These are phyloP conservation scores for Gossypium raimondii DNA, from an alignment of 345 rosid species.

Conservation along the genomic window DNA sequence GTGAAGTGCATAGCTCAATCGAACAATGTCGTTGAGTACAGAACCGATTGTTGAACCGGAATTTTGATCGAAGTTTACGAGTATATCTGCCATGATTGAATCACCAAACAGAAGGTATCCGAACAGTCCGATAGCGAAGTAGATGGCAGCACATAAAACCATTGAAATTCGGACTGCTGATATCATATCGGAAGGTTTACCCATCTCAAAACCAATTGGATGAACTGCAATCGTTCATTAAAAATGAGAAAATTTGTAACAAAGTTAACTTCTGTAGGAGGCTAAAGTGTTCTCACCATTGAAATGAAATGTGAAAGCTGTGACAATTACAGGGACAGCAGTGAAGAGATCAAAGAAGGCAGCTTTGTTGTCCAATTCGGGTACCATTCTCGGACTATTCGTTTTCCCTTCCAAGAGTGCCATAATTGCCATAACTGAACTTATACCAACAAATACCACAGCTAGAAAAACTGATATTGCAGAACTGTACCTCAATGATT, in stretches of 20 bases:
- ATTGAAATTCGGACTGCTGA: conserved; percentile 60
- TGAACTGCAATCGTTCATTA: conserved; percentile 53
- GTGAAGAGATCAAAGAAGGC: conserved; percentile 79
- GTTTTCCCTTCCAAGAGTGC: conserved; percentile 63
- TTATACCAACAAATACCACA: conserved; percentile 58
- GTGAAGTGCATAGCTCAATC: conserved; percentile 82
- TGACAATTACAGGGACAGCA: conserved; percentile 81
- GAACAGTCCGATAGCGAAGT: conserved; percentile 63
- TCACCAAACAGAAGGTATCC: conserved; percentile 88
- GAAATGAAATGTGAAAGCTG: conserved; percentile 92
- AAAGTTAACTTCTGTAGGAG: neutral
- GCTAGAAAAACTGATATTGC: conserved; percentile 65
- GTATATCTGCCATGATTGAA: conserved; percentile 71
- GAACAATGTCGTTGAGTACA: conserved; percentile 54
- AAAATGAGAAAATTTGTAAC: neutral
- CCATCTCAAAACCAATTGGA: conserved; percentile 71
- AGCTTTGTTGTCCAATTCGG: conserved; percentile 36
- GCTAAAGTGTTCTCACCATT: conserved; percentile 45
- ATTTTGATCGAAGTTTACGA: conserved; percentile 67
- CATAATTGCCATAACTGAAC: conserved; percentile 59
- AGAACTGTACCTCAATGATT: conserved; percentile 57
- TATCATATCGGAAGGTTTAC: conserved; percentile 53
- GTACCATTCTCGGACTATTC: conserved; percentile 59
- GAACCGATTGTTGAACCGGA: conserved; percentile 49
- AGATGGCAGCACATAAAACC: conserved; percentile 59